A percentile compares a stretch with the other conserved stretches of the same genome.
phyloP scores from a whole-genome alignment of 139 green algal species.

The Chlorella vulgaris region DNA sequence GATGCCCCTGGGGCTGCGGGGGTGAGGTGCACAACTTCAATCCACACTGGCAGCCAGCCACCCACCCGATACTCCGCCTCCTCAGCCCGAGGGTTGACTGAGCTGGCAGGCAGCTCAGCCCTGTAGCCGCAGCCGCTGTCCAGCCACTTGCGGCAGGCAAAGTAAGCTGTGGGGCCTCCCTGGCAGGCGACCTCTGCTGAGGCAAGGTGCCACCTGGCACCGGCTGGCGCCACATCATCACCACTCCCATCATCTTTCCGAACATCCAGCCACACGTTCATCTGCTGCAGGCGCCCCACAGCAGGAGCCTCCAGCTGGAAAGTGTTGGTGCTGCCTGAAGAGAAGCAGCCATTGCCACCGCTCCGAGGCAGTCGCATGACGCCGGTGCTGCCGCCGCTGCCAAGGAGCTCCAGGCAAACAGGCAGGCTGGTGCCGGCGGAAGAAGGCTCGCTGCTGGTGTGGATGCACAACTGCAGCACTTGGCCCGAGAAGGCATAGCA shows the following conservation, averaged over 20 bases:
- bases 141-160: slow-evolving; percentile 55
- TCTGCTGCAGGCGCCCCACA: slow-evolving; percentile 45
- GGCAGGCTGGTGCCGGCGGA: slow-evolving; percentile 20
- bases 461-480: slow-evolving; percentile 20
- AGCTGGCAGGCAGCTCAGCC: slow-evolving; percentile 9
- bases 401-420: slow-evolving; percentile 21
- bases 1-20: not conserved
- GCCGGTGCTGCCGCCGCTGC: not conserved
- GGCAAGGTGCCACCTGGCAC: slow-evolving; percentile 17
- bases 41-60: not conserved
- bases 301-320: slow-evolving; percentile 40
- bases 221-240: not conserved
- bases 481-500: not conserved
- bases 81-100: not conserved
- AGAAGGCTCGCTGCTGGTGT: slow-evolving; percentile 12
- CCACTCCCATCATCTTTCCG: not conserved
- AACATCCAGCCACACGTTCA: slow-evolving; percentile 28
- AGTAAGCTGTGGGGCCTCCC: not conserved
- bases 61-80: slow-evolving; percentile 26
- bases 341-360: not conserved
- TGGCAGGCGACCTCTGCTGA: not conserved
- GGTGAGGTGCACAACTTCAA: too few relatives aligned
- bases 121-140: slow-evolving; percentile 50
- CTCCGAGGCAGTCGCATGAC: not conserved
- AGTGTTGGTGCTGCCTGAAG: slow-evolving; percentile 12